Evolutionary conservation across 2,329 filamentous ascomycete genomes (phyloP), one percentile per base, ranked within the genome.

Genomic region (Colletotrichum australisinense): DNA sequence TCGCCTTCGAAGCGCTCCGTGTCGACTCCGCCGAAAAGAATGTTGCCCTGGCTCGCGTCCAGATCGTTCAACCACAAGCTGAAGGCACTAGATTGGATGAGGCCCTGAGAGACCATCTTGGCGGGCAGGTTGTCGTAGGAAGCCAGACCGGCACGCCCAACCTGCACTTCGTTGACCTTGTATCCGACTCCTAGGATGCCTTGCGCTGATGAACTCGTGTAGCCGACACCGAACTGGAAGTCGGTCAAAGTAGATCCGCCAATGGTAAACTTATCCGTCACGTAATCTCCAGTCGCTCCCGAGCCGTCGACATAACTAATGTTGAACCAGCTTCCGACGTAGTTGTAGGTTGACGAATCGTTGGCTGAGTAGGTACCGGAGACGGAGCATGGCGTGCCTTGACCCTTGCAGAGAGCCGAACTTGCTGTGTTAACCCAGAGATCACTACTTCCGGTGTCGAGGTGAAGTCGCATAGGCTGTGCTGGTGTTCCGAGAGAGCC

Each of bases 151-250:
- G 86, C 88, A 75, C 89, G 86, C 64, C 88, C 87, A 58, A 93
- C 90, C 77, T 93, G 90, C 14, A 93, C 94, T 83, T 98, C 95
- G 80, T 97, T 97, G 75, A 87, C 81, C 0, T 88, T 80, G 80
- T 98, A 98, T 7, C 95, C 95, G 74, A 98, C 93, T 22, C 95
- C 95, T 24, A 98, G 82, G 55, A 98, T 94, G 52, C 94, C 94
- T 81, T 97, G 90, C 66, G 83, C 74, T 7, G 89, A 88, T 9
- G 85, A 84, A 80, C 88, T 91, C 8, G 79, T 79, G 79, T 95
- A 94, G 55, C 93, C 93, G 74, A 95, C 86, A 73, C 93, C 93
- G 77, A 95, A 94, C 78, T 95, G 92, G 68, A 95, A 84, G 69
- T 84, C 81, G 4, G 85, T 75, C 38, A 95, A 76, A 1, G 82